Base-by-base conservation (phyloP, 2,329 filamentous ascomycete genomes). In the Clonostachys solani region DNA sequence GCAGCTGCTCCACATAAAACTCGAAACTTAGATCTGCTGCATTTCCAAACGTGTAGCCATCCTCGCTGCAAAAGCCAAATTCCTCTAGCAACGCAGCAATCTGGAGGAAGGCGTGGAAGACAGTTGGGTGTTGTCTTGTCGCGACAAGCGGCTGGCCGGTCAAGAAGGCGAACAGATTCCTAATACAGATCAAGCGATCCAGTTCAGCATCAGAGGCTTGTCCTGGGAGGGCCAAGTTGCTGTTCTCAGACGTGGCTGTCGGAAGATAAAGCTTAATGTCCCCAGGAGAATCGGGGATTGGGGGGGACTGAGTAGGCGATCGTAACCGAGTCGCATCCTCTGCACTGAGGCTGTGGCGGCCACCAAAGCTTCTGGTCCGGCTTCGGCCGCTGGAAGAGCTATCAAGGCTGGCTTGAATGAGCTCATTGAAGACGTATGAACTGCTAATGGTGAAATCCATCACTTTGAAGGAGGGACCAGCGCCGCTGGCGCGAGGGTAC, bases 1-100 rank as follows among this genome's bases (percentile, higher is more conserved):
- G 77, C 50, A 91, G 73, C 62, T 94, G 86, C 42, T 92, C 85
- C 50, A 92, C 81, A 59, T 91, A 95, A 56, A 80, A 81, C 50
- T 82, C 75, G 55, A 92, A 90, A 61, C 83, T 86, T 15, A 81
- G 71, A 42, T 83, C 73, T 2, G 81, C 80, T 2, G 74, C 73
- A 45, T 79, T 75, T 38, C 83, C 83, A 60, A 78, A 85, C 0
- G 75, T 80, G 15, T 74, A 72, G 7, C 77, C 78, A 50, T 82
- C 78, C n/a, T 62, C 60, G 49, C 74, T 78, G 1, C 65, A 74
- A 54, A 83, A 85, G 35, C 77, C 74, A 52, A 80, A 84, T 49
- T 81, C 73, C 46, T 74, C 70, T 37, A 87, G 63, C 15, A 83
- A 64, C 5, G 59, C 59, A 1, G 79, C 69, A 15, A 86, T 72